A percentile compares a stretch with the other conserved stretches of the same genome.
phyloP scores from a whole-genome alignment of 805 yeast species.

The Nakazawaea laoshanensis region DNA sequence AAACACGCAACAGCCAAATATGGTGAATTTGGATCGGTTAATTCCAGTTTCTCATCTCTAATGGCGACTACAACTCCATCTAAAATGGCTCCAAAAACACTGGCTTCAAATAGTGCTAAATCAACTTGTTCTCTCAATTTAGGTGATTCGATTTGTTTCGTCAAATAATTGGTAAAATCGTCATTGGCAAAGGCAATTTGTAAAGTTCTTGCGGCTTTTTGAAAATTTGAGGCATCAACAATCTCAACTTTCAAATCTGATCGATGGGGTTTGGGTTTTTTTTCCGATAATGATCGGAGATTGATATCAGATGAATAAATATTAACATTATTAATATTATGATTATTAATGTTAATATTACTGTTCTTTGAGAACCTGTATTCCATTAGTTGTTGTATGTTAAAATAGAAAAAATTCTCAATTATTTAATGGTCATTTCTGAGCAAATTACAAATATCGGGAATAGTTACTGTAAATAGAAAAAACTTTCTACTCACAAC shows the following conservation, averaged over 20 bases:
- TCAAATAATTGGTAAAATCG: slow-evolving; percentile 42
- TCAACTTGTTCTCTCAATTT: slow-evolving; percentile 32
- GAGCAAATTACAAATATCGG: too few relatives aligned
- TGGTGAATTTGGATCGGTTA: slow-evolving; percentile 29
- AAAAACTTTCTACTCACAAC: too few relatives aligned
- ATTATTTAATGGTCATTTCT: too few relatives aligned
- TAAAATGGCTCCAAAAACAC: slow-evolving; percentile 41
- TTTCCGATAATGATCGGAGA: slow-evolving; percentile 11
- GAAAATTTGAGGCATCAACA: slow-evolving; percentile 32
- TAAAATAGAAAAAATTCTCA: too few relatives aligned
- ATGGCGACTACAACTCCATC: slow-evolving; percentile 42
- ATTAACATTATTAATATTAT: slow-evolving; percentile 4
- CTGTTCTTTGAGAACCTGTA: slow-evolving; percentile 9
- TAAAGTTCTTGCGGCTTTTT: slow-evolving; percentile 46
- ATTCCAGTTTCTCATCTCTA: slow-evolving; percentile 38
- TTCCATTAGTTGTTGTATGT: too few relatives aligned
- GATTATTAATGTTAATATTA: slow-evolving; percentile 10
- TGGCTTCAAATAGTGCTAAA: slow-evolving; percentile 42
- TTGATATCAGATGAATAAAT: slow-evolving; percentile 8
- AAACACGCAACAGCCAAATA: slow-evolving; percentile 48
- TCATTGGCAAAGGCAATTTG: slow-evolving; percentile 47
- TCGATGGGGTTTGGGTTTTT: slow-evolving; percentile 10
- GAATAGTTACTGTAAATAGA: too few relatives aligned
- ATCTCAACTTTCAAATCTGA: slow-evolving; percentile 13
- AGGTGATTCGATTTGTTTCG: slow-evolving; percentile 28